Base-by-base conservation (phyloP, 2,329 filamentous ascomycete genomes). In the Epichloe scottii region DNA sequence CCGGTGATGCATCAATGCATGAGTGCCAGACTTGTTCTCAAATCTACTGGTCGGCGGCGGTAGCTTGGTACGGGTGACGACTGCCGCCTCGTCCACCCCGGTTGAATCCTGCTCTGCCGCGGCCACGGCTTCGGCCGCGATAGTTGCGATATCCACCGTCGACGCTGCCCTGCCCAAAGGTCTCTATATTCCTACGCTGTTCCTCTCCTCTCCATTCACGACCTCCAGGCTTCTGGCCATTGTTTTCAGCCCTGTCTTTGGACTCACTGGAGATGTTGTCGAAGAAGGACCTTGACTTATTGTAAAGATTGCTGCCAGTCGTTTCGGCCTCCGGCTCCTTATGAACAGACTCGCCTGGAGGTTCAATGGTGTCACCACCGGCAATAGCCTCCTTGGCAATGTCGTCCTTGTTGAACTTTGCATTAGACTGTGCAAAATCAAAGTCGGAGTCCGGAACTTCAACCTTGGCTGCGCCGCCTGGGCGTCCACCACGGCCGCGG, bases 221-320 rank as follows among this genome's bases (percentile, higher is more conserved):
- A 34, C 89, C 89, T 52, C 85, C 84, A n/a, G 81, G 75, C 64
- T 82, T 81, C 55, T 81, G 77, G 4, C 77, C 77, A 41, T 74
- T 75, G 39, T 82, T 83, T 55, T 91, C 87, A 48, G 87, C 82
- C 42, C 93, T 82, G 57, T 98, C 93, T 67, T 87, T 94, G 55
- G 87, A 79, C 65, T 98, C 93, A 58, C 88, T 95, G 1, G 89
- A 95, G 57, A 98, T 96, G 67, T 98, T 96, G 70, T 98, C 93
- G 63, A 98, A 98, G 75, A 98, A 98, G 1, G 89, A 95, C 3
- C 73, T 82, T 5, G 83, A 77, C 69, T 89, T 95, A 73, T 96
- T 91, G 71, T 98, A 98, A 0, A 81, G 72, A 17, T 68, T 62
- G 12, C 74, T 68, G 1, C 74, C 67, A 14, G 68, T 64, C 8